Evolutionary conservation across 2,329 filamentous ascomycete genomes (phyloP).

Genomic region (Cordyceps farinosa): DNA sequence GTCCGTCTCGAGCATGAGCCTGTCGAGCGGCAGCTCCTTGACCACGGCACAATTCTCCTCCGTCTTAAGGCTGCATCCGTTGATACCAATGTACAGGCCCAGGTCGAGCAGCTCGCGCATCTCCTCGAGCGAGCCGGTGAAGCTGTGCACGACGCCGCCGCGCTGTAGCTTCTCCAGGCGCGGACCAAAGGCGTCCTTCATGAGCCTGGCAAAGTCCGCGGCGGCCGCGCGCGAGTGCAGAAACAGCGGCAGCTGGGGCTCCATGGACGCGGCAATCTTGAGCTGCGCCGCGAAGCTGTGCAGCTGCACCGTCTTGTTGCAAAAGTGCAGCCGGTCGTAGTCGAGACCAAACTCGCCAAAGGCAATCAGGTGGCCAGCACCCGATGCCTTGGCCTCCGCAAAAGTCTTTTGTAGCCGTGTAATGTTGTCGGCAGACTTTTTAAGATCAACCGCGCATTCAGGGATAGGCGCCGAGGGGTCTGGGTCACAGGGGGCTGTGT

Average conservation of each 20-base stretch:
- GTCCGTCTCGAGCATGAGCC: slow-evolving; percentile 92
- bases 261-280: slow-evolving; percentile 64
- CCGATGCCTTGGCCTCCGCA: slow-evolving; percentile 48
- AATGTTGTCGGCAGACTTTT: slow-evolving; percentile 49
- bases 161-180: slow-evolving; percentile 64
- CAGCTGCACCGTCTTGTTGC: slow-evolving; percentile 72
- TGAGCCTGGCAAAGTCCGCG: slow-evolving; percentile 72
- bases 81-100: slow-evolving; percentile 89
- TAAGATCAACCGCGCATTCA: slow-evolving; percentile 45
- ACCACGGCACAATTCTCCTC: slow-evolving; percentile 86
- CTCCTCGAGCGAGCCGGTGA: slow-evolving; percentile 83
- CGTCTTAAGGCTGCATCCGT: slow-evolving; percentile 95
- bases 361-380: slow-evolving; percentile 57
- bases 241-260: slow-evolving; percentile 80
- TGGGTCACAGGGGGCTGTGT: slow-evolving; percentile 51
- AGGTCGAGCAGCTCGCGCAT: slow-evolving; percentile 75
- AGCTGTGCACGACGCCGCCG: slow-evolving; percentile 87
- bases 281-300: slow-evolving; percentile 84
- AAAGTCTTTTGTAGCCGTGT: slow-evolving; percentile 62
- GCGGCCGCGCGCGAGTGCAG: slow-evolving; percentile 88
- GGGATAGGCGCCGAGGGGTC: slow-evolving; percentile 45
- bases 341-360: slow-evolving; percentile 96
- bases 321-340: slow-evolving; percentile 86
- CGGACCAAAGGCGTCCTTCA: slow-evolving; percentile 56
- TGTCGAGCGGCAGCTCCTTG: slow-evolving; percentile 69